Conservation (phyloP, 345 rosid species). For the Combretum micranthum region DNA sequence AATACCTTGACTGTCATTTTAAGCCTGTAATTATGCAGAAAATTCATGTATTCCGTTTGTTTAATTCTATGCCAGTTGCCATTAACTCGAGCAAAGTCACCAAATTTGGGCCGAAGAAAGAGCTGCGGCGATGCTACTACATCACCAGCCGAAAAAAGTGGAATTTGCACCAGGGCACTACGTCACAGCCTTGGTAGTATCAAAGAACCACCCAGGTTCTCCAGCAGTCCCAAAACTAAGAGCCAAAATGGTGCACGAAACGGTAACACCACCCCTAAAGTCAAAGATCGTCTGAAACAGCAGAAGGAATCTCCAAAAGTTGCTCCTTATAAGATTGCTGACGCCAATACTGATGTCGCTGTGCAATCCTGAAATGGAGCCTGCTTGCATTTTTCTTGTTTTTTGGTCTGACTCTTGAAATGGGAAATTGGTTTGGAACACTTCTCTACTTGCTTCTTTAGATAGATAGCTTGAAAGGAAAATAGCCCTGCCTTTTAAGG, state of each 20-base stretch:
- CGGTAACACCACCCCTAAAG: conserved; percentile 39
- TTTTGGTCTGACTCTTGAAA: conserved; percentile 16
- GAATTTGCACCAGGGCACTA: conserved; percentile 41
- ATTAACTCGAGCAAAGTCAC: conserved; percentile 72
- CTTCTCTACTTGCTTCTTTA: neutral
- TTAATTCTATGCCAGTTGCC: conserved; percentile 50
- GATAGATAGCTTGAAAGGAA: conserved; percentile 19
- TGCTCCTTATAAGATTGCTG: conserved; percentile 27
- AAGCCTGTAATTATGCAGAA: neutral
- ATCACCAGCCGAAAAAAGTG: conserved; percentile 42
- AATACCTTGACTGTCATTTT: neutral
- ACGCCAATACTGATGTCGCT: conserved; percentile 19
- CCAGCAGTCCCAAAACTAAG: conserved; percentile 23
- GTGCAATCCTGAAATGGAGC: conserved; percentile 36
- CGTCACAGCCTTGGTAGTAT: conserved; percentile 59
- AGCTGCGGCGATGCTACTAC: conserved; percentile 73
- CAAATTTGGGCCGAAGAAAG: conserved; percentile 65
- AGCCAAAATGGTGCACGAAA: conserved; percentile 16
- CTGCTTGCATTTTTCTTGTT: neutral
- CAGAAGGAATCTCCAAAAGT: conserved; percentile 29
- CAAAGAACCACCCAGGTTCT: conserved; percentile 26
- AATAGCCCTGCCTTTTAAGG: conserved; percentile 18
- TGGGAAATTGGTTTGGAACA: conserved; percentile 15
- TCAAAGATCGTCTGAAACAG: conserved; percentile 31
- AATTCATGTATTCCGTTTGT: neutral